Conservation (phyloP, 140 eudicot species). For the Bidens hawaiensis region DNA sequence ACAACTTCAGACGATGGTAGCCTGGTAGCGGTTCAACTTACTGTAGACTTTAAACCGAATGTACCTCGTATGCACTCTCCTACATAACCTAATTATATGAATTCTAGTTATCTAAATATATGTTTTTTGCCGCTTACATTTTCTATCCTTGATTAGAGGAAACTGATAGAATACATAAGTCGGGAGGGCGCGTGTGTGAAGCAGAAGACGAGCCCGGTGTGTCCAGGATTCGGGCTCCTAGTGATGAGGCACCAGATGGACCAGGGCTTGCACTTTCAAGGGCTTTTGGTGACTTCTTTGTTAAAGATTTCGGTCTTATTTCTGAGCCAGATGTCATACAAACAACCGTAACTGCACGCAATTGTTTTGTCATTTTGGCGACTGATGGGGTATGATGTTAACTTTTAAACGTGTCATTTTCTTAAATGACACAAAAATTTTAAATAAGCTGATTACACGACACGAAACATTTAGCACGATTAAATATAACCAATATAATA, state of each 20-base stretch:
- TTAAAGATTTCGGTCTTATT: constrained; percentile 76
- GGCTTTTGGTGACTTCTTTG: constrained; percentile 78
- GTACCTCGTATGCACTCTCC: constrained; percentile 52
- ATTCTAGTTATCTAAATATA: not conserved
- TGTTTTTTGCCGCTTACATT: not conserved
- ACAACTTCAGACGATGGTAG: constrained; percentile 53
- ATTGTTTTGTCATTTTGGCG: constrained; percentile 69
- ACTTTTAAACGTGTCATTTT: too few relatives aligned
- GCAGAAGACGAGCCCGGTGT: constrained; percentile 81
- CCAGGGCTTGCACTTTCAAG: constrained; percentile 83
- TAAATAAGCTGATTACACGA: not conserved
- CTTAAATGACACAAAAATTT: too few relatives aligned
- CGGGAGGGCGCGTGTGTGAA: constrained; percentile 59
- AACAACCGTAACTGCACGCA: constrained; percentile 44
- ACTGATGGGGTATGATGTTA: constrained; percentile 72
- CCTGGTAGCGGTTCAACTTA: constrained; percentile 67
- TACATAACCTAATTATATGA: not conserved
- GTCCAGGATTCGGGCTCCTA: constrained; percentile 72
- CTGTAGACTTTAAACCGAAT: constrained; percentile 82
- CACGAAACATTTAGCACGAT: too few relatives aligned
- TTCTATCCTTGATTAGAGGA: constrained; percentile 45
- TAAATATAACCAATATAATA: too few relatives aligned
- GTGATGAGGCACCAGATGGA: constrained; percentile 48
- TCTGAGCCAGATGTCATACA: constrained; percentile 77
- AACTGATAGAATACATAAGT: constrained; percentile 58